Percentiles rank a stretch among this genome's conserved stretches.
Evolutionary conservation across 1,139 yeast species (phyloP).

Genomic region (Geotrichum armillariae): DNA sequence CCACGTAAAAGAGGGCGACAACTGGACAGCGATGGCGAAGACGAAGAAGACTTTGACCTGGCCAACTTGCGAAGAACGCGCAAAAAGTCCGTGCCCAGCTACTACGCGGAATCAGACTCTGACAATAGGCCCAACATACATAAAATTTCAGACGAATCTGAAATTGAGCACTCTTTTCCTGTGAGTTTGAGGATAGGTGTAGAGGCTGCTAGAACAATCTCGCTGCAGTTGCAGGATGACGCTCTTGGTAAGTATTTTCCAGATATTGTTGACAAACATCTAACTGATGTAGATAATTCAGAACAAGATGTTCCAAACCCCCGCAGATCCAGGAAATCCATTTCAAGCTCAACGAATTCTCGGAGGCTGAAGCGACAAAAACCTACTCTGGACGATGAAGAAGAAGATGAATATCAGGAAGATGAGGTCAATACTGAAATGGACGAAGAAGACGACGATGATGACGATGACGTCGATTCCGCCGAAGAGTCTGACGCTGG

Average conservation of each 20-base stretch:
- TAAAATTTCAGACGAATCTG: background rate
- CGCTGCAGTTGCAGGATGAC: conserved; percentile 1
- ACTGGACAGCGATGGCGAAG: conserved; percentile 1
- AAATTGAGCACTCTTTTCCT: conserved; percentile 1
- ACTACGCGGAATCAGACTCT: conserved; percentile 13
- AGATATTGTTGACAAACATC: background rate
- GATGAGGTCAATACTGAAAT: too few species aligned
- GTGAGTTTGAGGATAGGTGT: conserved; percentile 10
- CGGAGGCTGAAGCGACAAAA: background rate
- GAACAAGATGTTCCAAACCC: background rate
- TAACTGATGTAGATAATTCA: background rate
- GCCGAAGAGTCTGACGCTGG: conserved; percentile 9
- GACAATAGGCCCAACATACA: background rate
- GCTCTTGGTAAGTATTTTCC: background rate
- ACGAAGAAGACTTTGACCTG: conserved; percentile 18
- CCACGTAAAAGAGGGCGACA: conserved; percentile 12
- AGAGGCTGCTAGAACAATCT: conserved; percentile 7
- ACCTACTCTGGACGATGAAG: too few species aligned
- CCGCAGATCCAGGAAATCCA: background rate
- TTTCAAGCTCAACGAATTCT: background rate
- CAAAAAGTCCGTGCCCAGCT: conserved; percentile 19
- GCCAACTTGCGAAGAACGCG: conserved; percentile 19
- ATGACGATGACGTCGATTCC: conserved; percentile 23
- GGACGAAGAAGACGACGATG: too few species aligned
- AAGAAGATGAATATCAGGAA: conserved; percentile 28